Evolutionary conservation across 2,329 filamentous ascomycete species (phyloP), one percentile per base, ranked within the genome.

Genomic region (Aspergillus pseudotamarii): DNA sequence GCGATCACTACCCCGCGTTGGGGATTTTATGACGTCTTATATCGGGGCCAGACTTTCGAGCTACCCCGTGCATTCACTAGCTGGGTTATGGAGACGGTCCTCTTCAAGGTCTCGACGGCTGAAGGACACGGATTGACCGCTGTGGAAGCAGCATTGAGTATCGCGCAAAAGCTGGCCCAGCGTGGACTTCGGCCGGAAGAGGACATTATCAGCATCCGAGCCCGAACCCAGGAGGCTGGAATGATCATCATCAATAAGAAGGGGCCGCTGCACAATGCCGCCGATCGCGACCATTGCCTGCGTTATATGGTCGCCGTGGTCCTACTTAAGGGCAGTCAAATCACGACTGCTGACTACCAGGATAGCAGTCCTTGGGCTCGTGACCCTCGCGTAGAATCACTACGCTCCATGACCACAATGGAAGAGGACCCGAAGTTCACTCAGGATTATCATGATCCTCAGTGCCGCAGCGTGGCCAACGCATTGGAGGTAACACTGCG

Each of bases 231-330:
- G 9, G 66, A 65, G 14, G 71, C 75, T 12, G 75, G 74, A 0
- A 65, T 67, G 46, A 41, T 70, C 21, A 78, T 80, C 28, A 76
- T 79, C 46, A 73, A 75, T 53, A 79, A 78, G 43, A 54, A 28
- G 1, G 73, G 71, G 0, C 48, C 36, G 19, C 56, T 78, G 38
- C 50, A 59, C 2, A 75, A 75, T 61, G 58, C 69, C 16, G 75
- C 77, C 6, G 77, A 79, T 61, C 69, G 77, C 10, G 77, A 78
- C 64, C 77, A 79, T 46, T 77, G 73, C 55, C 64, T 80, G 56
- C 70, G 76, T 55, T 79, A 73, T 58, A 69, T 76, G 34, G 65
- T 79, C 12, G 72, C 77, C 3, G 55, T 79, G 19, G 64, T 67
- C 1, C 65, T 79, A 4, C 57, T 78, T 21, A 80, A 79, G 59